Percentiles rank a stretch among this genome's conserved stretches.
phyloP scores from a whole-genome alignment of 1,139 yeast species.

The Saccharomyces hybrid region DNA sequence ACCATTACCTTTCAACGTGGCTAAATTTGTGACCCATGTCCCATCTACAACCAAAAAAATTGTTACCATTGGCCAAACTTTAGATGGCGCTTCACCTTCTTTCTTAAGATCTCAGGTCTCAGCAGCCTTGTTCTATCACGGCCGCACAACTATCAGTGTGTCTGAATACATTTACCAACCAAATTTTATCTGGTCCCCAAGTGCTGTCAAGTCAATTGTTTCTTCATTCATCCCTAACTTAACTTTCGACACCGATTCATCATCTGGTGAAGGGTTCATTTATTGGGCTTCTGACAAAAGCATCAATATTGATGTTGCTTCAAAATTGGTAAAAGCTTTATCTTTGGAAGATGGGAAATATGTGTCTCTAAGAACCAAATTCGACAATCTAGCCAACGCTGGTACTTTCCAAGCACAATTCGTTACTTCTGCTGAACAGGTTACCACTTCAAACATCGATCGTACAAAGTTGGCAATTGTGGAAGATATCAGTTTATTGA shows the following conservation, averaged over 20 bases:
- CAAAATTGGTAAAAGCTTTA: slow-evolving; percentile 62
- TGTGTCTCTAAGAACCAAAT: slow-evolving; percentile 54
- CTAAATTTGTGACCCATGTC: slow-evolving; percentile 49
- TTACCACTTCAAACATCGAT: slow-evolving; percentile 38
- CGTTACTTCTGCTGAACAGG: slow-evolving; percentile 35
- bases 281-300: slow-evolving; percentile 68
- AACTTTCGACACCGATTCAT: slow-evolving; percentile 16
- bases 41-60: slow-evolving; percentile 54
- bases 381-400: slow-evolving; percentile 62
- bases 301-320: slow-evolving; percentile 47
- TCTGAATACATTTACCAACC: slow-evolving; percentile 48
- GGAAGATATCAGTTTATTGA: slow-evolving; percentile 49
- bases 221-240: slow-evolving; percentile 39
- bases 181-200: slow-evolving; percentile 51
- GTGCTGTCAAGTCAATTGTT: slow-evolving; percentile 45
- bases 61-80: slow-evolving; percentile 56
- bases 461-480: slow-evolving; percentile 58
- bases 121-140: slow-evolving; percentile 59
- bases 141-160: slow-evolving; percentile 35
- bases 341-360: slow-evolving; percentile 54
- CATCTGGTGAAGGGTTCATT: slow-evolving; percentile 35
- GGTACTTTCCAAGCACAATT: slow-evolving; percentile 80
- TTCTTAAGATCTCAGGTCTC: slow-evolving; percentile 62
- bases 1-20: slow-evolving; percentile 67
- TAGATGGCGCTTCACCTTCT: slow-evolving; percentile 35